Evolutionary conservation across 2,329 filamentous ascomycete genomes (phyloP), one percentile per base, ranked within the genome.

Genomic region (Xylaria sp.): DNA sequence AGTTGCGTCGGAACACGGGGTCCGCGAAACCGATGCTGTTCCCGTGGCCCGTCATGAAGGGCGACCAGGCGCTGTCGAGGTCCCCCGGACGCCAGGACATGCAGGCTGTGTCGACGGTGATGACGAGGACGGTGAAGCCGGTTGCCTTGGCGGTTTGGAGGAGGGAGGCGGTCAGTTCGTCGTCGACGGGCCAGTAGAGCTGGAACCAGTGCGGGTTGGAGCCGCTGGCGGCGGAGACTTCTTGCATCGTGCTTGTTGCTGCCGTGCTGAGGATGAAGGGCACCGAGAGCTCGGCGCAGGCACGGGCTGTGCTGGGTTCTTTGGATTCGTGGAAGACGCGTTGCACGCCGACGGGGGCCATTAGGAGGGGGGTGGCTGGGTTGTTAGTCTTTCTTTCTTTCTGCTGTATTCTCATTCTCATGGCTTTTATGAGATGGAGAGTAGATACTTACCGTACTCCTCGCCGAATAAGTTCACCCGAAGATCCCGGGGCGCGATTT

Each of bases 31-130:
- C 87, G 2, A 86, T 78, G 50, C 81, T 76, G 54, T 83, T 80
- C 2, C 87, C 87, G 8, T 82, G 71, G 0, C 83, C 82, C 46
- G 75, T 78, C 34, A 85, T 73, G 63, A 89, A 88, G 0, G 86
- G 82, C 0, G 84, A 67, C 66, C 83, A 88, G 2, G 77, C 82
- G 11, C 79, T 78, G 63, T 90, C 87, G 3, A 91, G 78, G 68
- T 91, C 88, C 0, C 76, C 78, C 0, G 87, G 88, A 44, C 89
- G 78, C 87, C 88, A 92, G 0, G 81, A 82, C 42, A 91, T 77
- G 10, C 80, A 80, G 73, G 84, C 89, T 0, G 87, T 91, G 71
- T 92, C 89, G 0, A 91, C 76, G 0, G 89, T 92, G 0, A 92
- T 85, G 5, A 91, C 82, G 0, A 91, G 77, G 0, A 85, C 86